Evolutionary conservation across 192 early-diverging fungal genomes (phyloP).

Genomic region (Globomyces pollinis-pini): DNA sequence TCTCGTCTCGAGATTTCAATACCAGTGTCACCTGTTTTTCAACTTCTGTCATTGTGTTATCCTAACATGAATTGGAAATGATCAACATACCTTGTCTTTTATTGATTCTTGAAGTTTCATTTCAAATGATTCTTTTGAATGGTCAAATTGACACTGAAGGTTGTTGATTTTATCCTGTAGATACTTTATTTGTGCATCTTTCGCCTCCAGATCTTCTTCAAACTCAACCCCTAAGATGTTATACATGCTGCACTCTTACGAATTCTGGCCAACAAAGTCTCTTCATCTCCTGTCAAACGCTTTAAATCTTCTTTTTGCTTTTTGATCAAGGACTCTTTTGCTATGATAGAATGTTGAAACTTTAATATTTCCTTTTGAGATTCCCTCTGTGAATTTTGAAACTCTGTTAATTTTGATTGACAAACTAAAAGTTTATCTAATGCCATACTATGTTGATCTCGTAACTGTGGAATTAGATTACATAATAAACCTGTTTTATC

Average conservation of each 20-base stretch:
- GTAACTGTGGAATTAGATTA: constrained; percentile 22
- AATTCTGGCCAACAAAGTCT: constrained; percentile 20
- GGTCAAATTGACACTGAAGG: constrained; percentile 17
- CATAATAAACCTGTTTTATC: constrained; percentile 28
- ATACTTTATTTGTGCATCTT: constrained; percentile 14
- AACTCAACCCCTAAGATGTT: constrained; percentile 24
- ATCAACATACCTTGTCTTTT: constrained; percentile 48
- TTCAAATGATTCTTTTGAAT: constrained; percentile 8
- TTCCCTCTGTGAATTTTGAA: constrained; percentile 26
- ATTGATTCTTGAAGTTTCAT: constrained; percentile 16
- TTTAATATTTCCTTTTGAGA: constrained; percentile 38
- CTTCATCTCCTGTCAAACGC: constrained; percentile 37
- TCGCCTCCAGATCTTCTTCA: constrained; percentile 19
- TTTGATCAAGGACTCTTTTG: constrained; percentile 31
- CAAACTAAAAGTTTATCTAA: constrained; percentile 38
- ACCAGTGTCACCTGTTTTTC: constrained; percentile 37
- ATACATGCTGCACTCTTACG: constrained; percentile 20
- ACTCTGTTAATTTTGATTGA: constrained; percentile 17
- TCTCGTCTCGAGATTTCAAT: constrained; percentile 34
- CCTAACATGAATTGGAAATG: constrained; percentile 23
- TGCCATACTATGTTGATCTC: constrained; percentile 42
- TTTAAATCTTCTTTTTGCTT: constrained; percentile 38
- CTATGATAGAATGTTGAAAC: constrained; percentile 25
- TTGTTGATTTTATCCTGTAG: constrained; percentile 16
- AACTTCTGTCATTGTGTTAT: constrained; percentile 27